Conservation (phyloP, 768 basidiomycete species). For the Russula abietina region DNA sequence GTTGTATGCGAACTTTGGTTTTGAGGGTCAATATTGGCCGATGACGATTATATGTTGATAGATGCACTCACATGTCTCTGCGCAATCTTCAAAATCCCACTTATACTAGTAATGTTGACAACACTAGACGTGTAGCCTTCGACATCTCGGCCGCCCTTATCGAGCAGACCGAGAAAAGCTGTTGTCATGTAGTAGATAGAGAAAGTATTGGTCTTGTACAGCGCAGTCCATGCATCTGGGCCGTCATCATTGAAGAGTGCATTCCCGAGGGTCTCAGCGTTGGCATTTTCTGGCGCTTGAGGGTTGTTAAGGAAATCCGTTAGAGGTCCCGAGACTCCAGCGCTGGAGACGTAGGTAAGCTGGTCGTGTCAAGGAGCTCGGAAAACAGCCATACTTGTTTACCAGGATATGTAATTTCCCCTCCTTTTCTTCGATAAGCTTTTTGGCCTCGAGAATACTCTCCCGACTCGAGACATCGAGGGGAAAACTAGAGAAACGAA, state of each 20-base stretch:
- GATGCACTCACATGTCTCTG: conserved; percentile 63
- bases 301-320: conserved; percentile 54
- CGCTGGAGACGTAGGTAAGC: conserved; percentile 38
- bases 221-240: conserved; percentile 53
- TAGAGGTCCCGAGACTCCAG: conserved; percentile 64
- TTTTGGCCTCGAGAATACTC: conserved; percentile 54
- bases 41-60: neutral
- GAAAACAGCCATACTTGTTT: conserved; percentile 58
- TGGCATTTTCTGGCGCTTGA: conserved; percentile 51
- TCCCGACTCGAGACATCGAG: conserved; percentile 70
- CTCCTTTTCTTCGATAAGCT: conserved; percentile 49
- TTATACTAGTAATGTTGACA: conserved; percentile 74
- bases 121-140: conserved; percentile 56
- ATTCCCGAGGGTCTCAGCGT: conserved; percentile 59
- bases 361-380: neutral
- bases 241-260: conserved; percentile 65
- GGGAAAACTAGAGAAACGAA: conserved; percentile 38
- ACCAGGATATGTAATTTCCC: conserved; percentile 73
- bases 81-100: conserved; percentile 61
- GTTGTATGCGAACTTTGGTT: conserved; percentile 73
- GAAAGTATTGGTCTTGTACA: conserved; percentile 64
- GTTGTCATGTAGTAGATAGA: conserved; percentile 74
- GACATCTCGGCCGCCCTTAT: conserved; percentile 59
- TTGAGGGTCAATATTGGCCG: neutral
- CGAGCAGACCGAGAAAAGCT: conserved; percentile 70